Evolutionary conservation across 2,329 filamentous ascomycete genomes (phyloP).

Genomic region (Aureobasidium sp.): DNA sequence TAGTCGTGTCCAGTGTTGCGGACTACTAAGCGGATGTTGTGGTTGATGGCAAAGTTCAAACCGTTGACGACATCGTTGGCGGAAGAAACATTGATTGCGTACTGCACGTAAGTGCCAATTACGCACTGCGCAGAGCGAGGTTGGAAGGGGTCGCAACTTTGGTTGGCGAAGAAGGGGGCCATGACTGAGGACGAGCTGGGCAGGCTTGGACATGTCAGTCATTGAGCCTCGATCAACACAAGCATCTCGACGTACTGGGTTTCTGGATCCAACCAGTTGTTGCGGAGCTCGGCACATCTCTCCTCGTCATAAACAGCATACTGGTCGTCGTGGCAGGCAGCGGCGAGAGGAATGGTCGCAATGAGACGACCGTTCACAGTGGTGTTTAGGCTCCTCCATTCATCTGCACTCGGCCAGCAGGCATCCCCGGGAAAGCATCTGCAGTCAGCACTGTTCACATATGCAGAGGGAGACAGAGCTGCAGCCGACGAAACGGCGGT

Average conservation of each 20-base stretch:
- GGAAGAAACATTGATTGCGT: constrained; percentile 24
- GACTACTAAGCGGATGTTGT: constrained; percentile 45
- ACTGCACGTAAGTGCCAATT: constrained; percentile 36
- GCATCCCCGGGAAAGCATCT: constrained; percentile 39
- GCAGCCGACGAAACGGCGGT: background rate
- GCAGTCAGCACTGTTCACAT: background rate
- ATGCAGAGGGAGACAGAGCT: background rate
- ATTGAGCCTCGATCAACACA: too few species aligned
- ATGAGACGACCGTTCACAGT: constrained; percentile 46
- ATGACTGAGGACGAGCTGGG: constrained; percentile 14
- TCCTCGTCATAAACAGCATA: constrained; percentile 36
- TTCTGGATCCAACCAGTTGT: constrained; percentile 38
- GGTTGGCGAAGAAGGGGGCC: constrained; percentile 31
- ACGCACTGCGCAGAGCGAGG: constrained; percentile 29
- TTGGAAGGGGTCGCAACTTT: constrained; percentile 37
- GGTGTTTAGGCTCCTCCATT: constrained; percentile 46
- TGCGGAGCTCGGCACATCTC: constrained; percentile 34
- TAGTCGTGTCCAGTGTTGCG: constrained; percentile 37
- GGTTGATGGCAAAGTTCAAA: constrained; percentile 35
- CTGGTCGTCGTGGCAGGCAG: constrained; percentile 42
- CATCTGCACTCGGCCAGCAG: constrained; percentile 42
- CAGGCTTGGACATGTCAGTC: constrained; percentile 20
- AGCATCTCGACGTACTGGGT: constrained; percentile 27
- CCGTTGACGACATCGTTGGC: constrained; percentile 20
- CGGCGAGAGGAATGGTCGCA: constrained; percentile 44